Conservation (phyloP, 139 green algal genomes). For the Coccomyxa sp. region DNA sequence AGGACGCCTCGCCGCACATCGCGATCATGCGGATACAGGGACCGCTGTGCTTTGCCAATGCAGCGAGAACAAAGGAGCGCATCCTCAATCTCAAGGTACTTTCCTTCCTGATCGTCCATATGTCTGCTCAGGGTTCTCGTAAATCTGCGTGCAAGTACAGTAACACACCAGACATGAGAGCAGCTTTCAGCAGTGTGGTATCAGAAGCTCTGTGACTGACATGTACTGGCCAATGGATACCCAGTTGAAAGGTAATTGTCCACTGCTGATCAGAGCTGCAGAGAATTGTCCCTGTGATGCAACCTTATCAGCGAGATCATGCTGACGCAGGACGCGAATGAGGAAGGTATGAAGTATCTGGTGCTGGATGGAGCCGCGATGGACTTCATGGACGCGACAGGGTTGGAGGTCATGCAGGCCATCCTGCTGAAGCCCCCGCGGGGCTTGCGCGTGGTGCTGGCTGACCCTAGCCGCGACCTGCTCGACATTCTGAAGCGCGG, state of each 20-base stretch:
- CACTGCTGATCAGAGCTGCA: background rate
- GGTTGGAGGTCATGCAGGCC: slow-evolving; percentile 10
- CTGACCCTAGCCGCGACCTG: background rate
- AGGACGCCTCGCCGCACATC: slow-evolving; percentile 11
- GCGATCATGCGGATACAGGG: slow-evolving; percentile 39
- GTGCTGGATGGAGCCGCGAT: slow-evolving; percentile 39
- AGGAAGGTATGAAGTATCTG: background rate
- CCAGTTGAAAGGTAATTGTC: background rate
- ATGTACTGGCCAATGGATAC: too few relatives aligned
- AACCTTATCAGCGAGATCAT: background rate
- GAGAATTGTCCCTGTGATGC: background rate
- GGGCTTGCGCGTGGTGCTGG: background rate
- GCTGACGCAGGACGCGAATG: background rate
- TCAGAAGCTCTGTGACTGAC: background rate
- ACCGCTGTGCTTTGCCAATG: slow-evolving; percentile 53
- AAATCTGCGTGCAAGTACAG: too few relatives aligned
- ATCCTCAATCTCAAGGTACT: slow-evolving; percentile 6
- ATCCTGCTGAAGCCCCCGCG: background rate
- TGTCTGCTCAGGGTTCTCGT: too few relatives aligned
- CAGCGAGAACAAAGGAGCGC: slow-evolving; percentile 25
- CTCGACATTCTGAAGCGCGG: background rate
- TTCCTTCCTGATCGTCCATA: background rate
- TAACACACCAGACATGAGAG: background rate
- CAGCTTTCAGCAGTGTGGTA: background rate
- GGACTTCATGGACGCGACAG: slow-evolving; percentile 30